These are phyloP conservation scores for Erigeron canadensis DNA, from an alignment of 129 eudicot genomes.

Conservation along the genomic window DNA sequence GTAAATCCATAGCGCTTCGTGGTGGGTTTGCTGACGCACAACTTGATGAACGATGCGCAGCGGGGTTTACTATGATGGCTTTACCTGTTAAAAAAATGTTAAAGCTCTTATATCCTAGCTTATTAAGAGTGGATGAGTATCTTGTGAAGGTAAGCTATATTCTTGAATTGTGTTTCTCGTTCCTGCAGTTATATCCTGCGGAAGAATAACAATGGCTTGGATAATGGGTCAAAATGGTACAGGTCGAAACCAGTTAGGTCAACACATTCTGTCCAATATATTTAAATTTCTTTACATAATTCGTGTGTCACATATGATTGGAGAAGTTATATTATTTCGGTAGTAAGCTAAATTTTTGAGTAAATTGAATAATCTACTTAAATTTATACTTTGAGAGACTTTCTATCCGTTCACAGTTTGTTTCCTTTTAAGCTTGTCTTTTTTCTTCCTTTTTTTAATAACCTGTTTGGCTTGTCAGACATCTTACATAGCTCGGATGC, in stretches of 20 bases:
- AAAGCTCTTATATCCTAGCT: conserved; percentile 77
- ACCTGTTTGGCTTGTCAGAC: neutral
- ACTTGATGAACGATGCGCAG: conserved; percentile 96
- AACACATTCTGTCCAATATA: neutral
- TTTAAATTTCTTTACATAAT: neutral
- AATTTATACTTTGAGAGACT: neutral
- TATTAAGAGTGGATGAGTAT: conserved; percentile 77
- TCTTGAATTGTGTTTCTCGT: neutral
- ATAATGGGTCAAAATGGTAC: neutral
- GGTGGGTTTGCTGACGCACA: conserved; percentile 86
- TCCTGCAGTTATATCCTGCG: conserved; percentile 1
- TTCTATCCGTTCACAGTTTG: neutral
- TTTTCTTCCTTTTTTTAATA: neutral
- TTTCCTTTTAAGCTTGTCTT: neutral
- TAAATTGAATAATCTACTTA: neutral
- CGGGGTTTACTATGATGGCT: conserved; percentile 95
- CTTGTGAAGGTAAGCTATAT: conserved; percentile 54
- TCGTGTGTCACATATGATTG: neutral
- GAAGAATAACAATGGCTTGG: neutral
- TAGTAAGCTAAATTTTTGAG: neutral
- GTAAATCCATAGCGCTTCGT: conserved; percentile 83
- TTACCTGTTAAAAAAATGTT: conserved; percentile 81
- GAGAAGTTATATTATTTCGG: neutral
- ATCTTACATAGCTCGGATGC: neutral
- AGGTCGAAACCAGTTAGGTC: neutral